A percentile compares a stretch with the other conserved stretches of the same genome.
Conservation (phyloP, 768 basidiomycete genomes). For the Leccinum variicolor region DNA sequence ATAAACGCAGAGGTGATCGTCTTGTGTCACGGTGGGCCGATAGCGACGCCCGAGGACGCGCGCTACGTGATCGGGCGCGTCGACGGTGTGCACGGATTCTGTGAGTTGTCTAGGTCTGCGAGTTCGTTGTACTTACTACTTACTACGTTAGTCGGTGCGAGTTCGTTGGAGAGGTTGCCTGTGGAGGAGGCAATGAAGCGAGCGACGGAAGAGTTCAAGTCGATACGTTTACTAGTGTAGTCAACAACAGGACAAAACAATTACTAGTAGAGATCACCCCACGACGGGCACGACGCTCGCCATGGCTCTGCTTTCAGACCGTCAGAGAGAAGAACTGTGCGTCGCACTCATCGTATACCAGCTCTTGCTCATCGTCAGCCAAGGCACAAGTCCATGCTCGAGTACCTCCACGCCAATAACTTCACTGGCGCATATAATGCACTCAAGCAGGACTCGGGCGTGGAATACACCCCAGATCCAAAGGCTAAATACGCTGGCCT, state of each 20-base stretch:
- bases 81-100: slow-evolving; percentile 23
- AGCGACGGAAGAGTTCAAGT: slow-evolving; percentile 21
- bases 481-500: slow-evolving; percentile 84
- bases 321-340: slow-evolving; percentile 47
- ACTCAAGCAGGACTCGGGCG: slow-evolving; percentile 49
- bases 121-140: too few relatives aligned
- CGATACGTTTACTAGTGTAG: slow-evolving; percentile 18
- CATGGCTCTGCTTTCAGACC: slow-evolving; percentile 45
- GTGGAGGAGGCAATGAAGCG: slow-evolving; percentile 24
- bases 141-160: slow-evolving; percentile 20
- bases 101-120: slow-evolving; percentile 4
- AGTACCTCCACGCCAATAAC: slow-evolving; percentile 68
- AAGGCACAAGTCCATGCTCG: slow-evolving; percentile 79
- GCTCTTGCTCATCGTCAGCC: slow-evolving; percentile 14
- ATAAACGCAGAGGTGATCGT: slow-evolving; percentile 20
- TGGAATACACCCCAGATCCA: slow-evolving; percentile 76
- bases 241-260: slow-evolving; percentile 33
- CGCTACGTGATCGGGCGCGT: slow-evolving; percentile 17
- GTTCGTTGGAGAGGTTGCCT: slow-evolving; percentile 23
- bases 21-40: slow-evolving; percentile 25
- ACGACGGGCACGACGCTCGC: background rate
- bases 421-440: slow-evolving; percentile 62
- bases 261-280: slow-evolving; percentile 7
- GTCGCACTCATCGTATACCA: slow-evolving; percentile 18
- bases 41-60: slow-evolving; percentile 23